Base-by-base conservation (phyloP, 768 basidiomycete genomes). In the Tricholomella constricta region DNA sequence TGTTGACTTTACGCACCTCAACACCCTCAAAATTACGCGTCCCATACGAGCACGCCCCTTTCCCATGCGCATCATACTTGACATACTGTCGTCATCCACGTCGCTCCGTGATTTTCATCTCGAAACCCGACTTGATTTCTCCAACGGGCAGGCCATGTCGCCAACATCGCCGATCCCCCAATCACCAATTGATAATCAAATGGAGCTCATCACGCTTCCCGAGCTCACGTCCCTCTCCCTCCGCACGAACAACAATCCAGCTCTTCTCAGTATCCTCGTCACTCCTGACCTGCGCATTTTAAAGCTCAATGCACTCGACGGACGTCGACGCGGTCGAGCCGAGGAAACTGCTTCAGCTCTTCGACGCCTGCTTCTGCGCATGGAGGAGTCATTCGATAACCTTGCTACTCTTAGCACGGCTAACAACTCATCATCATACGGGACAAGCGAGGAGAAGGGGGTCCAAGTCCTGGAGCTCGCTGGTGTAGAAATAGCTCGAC, bases 241-340 rank as follows among this genome's bases (percentile, higher is more conserved):
- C 23, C 65, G 71, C 1, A 64, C 65, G 11, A 76, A 75, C 56
- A 67, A 70, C 57, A 46, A 74, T 38, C 64, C 69, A 1, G 48
- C 62, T 8, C 45, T 74, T 8, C 67, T 72, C 48, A 59, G 61
- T 31, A 59, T 60, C 20, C 62, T 74, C 40, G 61, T 71, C 45
- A 48, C 68, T 11, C 75, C 73, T 0, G 48, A 62, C 25, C 64
- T 74, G 41, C 59, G 54, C 15, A 49, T 45, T 8, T 62, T 76
- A 19, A 62, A 56, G 44, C 57, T 76, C 31, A 65, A 68, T 40
- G 73, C 73, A 48, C 59, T 75, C 23, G 72, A 75, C 46, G 73
- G 71, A 15, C 67, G 62, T 36, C 59, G 71, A 2, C 29, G 53
- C 1, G 52, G 62, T 5, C 65, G 66, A 14, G 68, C 67, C 6